Evolutionary conservation across 1,284 basidiomycete species (phyloP), one percentile per base, ranked within the genome.

Genomic region (Cutaneotrichosporon cavernicola): DNA sequence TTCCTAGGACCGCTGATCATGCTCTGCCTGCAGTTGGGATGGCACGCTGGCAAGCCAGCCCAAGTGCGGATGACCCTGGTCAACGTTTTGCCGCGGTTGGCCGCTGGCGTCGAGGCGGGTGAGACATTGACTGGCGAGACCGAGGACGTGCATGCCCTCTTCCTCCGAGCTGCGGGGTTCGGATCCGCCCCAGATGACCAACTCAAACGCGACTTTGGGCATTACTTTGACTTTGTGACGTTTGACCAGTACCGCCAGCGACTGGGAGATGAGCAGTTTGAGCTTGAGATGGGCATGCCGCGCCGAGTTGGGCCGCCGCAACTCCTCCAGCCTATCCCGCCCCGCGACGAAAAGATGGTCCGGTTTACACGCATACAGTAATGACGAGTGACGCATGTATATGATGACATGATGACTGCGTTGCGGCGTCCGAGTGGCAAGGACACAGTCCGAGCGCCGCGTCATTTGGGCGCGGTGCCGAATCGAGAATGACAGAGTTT

Each of bases 131-230:
- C 8, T 7, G 51, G 51, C 14, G 31, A 32, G 26, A 16, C 13
- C 8, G 51, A 53, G 51, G 51, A 53, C 30, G 51, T 53, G 30
- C 26, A 16, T 7, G 51, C 51, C 13, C 51, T 53, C 14, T 53
- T 53, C 31, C 10, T 31, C 4, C 31, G 51, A 6, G 51, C 51
- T 5, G 51, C 51, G 1, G 51, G 51, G 31, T 53, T 53, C 16
- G 51, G 51, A 1, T 0, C 30, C 18, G 31, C 49, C 13, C 8
- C 30, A 14, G 51, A 34, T 14, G 51, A 53, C 16, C 31, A 53
- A 5, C 5, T 53, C 30, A 53, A 53, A 18, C 30, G 30, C 26
- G 9, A 10, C 2, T 53, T 32, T n/a, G 51, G 51, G 14, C 51
- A 32, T 16, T 53, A 32, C 51, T 53, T 53, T 30, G 14, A 11